Conservation (phyloP, 352 stramenopile genomes). For the Globisporangium sylvaticum region DNA sequence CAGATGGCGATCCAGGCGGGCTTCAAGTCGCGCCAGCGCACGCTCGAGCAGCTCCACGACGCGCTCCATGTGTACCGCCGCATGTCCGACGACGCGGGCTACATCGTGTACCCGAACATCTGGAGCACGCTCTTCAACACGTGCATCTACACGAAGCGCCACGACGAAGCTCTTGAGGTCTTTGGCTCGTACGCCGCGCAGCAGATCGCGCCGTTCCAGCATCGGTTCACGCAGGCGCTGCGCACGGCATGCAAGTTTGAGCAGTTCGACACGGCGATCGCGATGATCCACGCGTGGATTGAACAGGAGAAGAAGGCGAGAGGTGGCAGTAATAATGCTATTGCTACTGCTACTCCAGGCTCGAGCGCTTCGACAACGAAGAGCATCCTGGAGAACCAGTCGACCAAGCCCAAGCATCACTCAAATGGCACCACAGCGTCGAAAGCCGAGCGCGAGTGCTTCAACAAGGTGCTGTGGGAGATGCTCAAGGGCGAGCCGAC, state of each 20-base stretch:
- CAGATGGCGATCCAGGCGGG: constrained; percentile 13
- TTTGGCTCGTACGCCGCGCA: constrained; percentile 25
- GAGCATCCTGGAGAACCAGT: constrained; percentile 12
- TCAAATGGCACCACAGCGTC: background rate
- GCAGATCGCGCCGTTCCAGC: constrained; percentile 21
- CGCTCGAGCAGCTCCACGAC: constrained; percentile 18
- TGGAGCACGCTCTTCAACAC: constrained; percentile 41
- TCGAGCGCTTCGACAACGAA: background rate
- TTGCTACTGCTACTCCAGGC: no score
- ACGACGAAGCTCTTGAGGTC: constrained; percentile 20
- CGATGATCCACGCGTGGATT: constrained; percentile 30
- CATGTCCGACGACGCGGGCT: constrained; percentile 31
- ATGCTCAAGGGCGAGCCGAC: constrained; percentile 26
- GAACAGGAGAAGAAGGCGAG: no score
- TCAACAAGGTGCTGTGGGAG: constrained; percentile 34
- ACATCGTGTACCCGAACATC: constrained; percentile 28
- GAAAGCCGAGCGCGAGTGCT: constrained; percentile 17
- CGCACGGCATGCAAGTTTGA: constrained; percentile 27
- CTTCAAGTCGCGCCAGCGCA: constrained; percentile 3
- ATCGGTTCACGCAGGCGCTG: constrained; percentile 18
- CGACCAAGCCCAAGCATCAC: background rate
- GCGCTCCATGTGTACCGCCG: constrained; percentile 27
- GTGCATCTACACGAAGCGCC: constrained; percentile 25
- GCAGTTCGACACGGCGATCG: constrained; percentile 23
- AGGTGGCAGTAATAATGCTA: no score